phyloP scores from a whole-genome alignment of 78 protist genomes.

The Isochrysis galbana region DNA sequence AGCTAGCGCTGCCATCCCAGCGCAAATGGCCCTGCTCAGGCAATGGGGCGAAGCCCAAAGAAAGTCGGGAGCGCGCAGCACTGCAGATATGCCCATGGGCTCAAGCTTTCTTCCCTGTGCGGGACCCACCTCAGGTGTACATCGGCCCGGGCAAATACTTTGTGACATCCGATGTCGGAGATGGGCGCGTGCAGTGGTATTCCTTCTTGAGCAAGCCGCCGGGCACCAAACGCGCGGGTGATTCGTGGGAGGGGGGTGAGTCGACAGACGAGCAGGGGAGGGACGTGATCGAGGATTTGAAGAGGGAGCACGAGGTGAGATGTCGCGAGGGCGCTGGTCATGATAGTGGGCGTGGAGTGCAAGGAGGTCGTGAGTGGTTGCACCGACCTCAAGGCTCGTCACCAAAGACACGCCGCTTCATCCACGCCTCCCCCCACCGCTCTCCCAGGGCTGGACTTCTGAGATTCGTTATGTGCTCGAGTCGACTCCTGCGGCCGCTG shows the following conservation, averaged over 20 bases:
- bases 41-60: too few relatives aligned
- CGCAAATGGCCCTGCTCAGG: too few relatives aligned
- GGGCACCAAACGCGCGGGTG: neutral
- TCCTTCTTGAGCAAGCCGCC: slow-evolving; percentile 6
- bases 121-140: too few relatives aligned
- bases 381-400: too few relatives aligned
- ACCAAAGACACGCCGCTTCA: too few relatives aligned
- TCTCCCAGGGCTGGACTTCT: slow-evolving; percentile 20
- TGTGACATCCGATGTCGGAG: slow-evolving; percentile 32
- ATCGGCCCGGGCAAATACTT: slow-evolving; percentile 27
- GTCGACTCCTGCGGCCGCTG: neutral
- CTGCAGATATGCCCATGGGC: too few relatives aligned
- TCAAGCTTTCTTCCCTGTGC: too few relatives aligned
- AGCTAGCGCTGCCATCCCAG: neutral
- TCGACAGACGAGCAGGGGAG: neutral
- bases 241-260: neutral
- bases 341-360: too few relatives aligned
- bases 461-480: slow-evolving; percentile 2
- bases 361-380: too few relatives aligned
- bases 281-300: neutral
- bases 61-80: too few relatives aligned
- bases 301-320: slow-evolving; percentile 8
- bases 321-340: too few relatives aligned
- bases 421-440: too few relatives aligned
- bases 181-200: slow-evolving; percentile 33